phyloP scores from a whole-genome alignment of 2,329 filamentous ascomycete species.

The Eutypa lata region DNA sequence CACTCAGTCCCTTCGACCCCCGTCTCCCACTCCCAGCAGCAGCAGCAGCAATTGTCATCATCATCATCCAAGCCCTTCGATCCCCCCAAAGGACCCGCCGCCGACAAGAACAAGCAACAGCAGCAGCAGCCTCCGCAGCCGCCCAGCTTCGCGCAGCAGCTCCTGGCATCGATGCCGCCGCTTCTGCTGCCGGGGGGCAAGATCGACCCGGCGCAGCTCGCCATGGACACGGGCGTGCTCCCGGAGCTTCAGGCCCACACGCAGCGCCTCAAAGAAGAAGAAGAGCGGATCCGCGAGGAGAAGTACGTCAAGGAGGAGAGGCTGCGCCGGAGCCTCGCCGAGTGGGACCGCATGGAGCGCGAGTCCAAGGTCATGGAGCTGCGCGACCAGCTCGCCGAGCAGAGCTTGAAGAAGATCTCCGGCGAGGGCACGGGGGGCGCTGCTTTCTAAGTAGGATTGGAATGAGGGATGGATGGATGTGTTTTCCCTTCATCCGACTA shows the following conservation, averaged over 20 bases:
- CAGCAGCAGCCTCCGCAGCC: conserved; percentile 10
- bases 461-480: no score
- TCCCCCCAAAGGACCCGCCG: conserved; percentile 52
- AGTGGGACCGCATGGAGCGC: conserved; percentile 53
- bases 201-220: conserved; percentile 43
- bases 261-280: conserved; percentile 53
- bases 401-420: conserved; percentile 53
- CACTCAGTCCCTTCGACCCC: conserved; percentile 37
- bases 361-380: conserved; percentile 54
- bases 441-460: conserved; percentile 45
- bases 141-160: conserved; percentile 50
- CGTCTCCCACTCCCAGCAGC: conserved; percentile 18
- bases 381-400: conserved; percentile 54
- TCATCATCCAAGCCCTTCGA: conserved; percentile 47
- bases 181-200: conserved; percentile 55
- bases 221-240: conserved; percentile 45
- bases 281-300: conserved; percentile 54
- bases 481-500: no score
- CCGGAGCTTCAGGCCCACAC: conserved; percentile 54
- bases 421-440: conserved; percentile 55
- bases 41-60: no score
- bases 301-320: conserved; percentile 52
- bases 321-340: conserved; percentile 48
- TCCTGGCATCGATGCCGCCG: conserved; percentile 49
- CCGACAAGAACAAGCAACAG: conserved; percentile 23